Evolutionary conservation across 192 early-diverging fungal species (phyloP).

Genomic region (Mortierella alpina): DNA sequence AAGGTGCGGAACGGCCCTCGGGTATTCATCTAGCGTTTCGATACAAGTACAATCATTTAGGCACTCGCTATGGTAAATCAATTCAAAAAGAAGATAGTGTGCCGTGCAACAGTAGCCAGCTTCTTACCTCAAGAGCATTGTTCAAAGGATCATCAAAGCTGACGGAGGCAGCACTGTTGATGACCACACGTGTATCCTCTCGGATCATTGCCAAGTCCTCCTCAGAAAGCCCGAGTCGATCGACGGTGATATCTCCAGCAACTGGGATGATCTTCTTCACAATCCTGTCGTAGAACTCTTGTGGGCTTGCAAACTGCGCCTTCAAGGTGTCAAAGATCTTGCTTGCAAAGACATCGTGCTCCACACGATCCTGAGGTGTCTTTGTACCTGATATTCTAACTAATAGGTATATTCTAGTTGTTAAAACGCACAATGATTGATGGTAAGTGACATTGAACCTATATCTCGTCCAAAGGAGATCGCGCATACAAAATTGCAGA

Average conservation of each 20-base stretch:
- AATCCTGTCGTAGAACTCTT: slow-evolving; percentile 51
- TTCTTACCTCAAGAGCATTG: slow-evolving; percentile 58
- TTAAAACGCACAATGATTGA: background rate
- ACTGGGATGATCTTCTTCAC: slow-evolving; percentile 58
- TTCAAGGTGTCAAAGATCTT: slow-evolving; percentile 56
- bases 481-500: background rate
- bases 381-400: slow-evolving; percentile 45
- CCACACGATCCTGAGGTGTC: slow-evolving; percentile 40
- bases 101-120: background rate
- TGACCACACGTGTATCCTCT: slow-evolving; percentile 53
- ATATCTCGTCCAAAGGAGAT: background rate
- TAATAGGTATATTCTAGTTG: slow-evolving; percentile 31
- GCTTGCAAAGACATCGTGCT: slow-evolving; percentile 38
- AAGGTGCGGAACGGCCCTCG: slow-evolving; percentile 41
- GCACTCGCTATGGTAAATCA: background rate
- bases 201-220: slow-evolving; percentile 51
- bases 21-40: slow-evolving; percentile 34
- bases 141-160: slow-evolving; percentile 59
- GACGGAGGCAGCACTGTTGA: slow-evolving; percentile 62
- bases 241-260: slow-evolving; percentile 52
- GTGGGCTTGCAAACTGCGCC: slow-evolving; percentile 28
- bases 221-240: slow-evolving; percentile 52
- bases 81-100: background rate
- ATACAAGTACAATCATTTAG: background rate
- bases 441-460: no score